phyloP scores from a whole-genome alignment of 805 yeast genomes.

The Alloascoidea hylecoeti region DNA sequence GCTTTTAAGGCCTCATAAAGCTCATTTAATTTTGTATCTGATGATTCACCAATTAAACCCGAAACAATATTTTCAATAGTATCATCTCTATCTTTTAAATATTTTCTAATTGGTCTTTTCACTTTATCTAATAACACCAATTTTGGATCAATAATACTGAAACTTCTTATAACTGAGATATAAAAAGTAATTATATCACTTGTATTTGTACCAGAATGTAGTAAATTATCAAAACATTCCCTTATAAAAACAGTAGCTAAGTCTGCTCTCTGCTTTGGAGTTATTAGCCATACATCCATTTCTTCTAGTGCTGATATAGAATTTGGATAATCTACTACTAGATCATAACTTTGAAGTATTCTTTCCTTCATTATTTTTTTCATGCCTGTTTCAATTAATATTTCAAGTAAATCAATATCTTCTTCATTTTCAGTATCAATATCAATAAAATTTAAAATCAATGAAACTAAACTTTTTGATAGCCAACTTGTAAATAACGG shows the following conservation, averaged over 20 bases:
- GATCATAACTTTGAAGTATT: constrained; percentile 41
- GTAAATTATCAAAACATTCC: constrained; percentile 28
- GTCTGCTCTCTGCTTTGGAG: constrained; percentile 31
- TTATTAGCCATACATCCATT: constrained; percentile 33
- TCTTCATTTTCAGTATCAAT: too few relatives aligned
- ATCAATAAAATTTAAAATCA: too few relatives aligned
- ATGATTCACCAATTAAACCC: constrained; percentile 43
- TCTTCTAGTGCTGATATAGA: constrained; percentile 43
- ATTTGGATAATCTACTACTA: constrained; percentile 38
- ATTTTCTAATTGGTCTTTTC: constrained; percentile 58
- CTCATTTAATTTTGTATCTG: constrained; percentile 30
- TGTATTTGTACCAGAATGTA: constrained; percentile 78
- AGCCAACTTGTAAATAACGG: too few relatives aligned
- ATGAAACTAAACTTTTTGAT: too few relatives aligned
- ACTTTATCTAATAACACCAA: constrained; percentile 75
- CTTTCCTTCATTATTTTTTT: constrained; percentile 21
- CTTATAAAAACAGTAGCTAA: constrained; percentile 36
- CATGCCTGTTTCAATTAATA: background rate
- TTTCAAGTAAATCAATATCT: background rate
- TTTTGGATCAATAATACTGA: constrained; percentile 68
- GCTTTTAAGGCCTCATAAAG: constrained; percentile 36
- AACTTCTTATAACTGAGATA: constrained; percentile 56
- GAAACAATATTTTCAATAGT: constrained; percentile 54
- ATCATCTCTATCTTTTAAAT: constrained; percentile 62
- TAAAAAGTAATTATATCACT: constrained; percentile 55